Percentiles rank a stretch among this genome's conserved stretches.
Conservation (phyloP, 2,329 filamentous ascomycete genomes). For the Mycosphaerella sp. region DNA sequence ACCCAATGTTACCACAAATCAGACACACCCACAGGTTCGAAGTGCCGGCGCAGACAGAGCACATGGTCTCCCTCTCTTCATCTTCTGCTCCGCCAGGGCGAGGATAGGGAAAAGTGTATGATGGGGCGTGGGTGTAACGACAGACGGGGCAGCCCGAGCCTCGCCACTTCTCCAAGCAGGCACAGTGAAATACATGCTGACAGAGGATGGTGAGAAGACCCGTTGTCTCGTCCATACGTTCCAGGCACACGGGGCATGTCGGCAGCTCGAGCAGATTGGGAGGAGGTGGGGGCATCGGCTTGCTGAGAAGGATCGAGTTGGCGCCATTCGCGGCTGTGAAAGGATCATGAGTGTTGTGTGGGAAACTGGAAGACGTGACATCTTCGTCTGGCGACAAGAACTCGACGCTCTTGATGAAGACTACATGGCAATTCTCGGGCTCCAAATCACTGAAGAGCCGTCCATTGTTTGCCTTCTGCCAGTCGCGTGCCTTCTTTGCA, state of each 20-base stretch:
- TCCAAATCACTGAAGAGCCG: conserved; percentile 69
- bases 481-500: conserved; percentile 64
- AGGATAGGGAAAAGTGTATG: conserved; percentile 35
- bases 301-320: conserved; percentile 36
- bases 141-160: conserved; percentile 92
- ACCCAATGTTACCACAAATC: conserved; percentile 87
- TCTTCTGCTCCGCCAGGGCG: conserved; percentile 23
- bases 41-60: conserved; percentile 70
- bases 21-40: conserved; percentile 92
- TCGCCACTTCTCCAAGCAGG: conserved; percentile 92
- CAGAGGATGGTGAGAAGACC: conserved; percentile 93
- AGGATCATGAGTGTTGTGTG: conserved; percentile 55
- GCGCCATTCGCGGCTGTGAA: conserved; percentile 42
- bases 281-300: conserved; percentile 65
- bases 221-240: conserved; percentile 97
- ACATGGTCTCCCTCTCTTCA: conserved; percentile 60
- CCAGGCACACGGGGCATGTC: conserved; percentile 91
- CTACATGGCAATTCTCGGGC: conserved; percentile 91
- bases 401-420: conserved; percentile 87
- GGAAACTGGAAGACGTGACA: conserved; percentile 50
- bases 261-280: conserved; percentile 84
- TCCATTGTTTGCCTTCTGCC: conserved; percentile 84
- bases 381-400: conserved; percentile 59
- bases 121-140: conserved; percentile 67
- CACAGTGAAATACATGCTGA: conserved; percentile 96